Base-by-base conservation (phyloP, 768 basidiomycete genomes). In the Multifurca ochricompacta region DNA sequence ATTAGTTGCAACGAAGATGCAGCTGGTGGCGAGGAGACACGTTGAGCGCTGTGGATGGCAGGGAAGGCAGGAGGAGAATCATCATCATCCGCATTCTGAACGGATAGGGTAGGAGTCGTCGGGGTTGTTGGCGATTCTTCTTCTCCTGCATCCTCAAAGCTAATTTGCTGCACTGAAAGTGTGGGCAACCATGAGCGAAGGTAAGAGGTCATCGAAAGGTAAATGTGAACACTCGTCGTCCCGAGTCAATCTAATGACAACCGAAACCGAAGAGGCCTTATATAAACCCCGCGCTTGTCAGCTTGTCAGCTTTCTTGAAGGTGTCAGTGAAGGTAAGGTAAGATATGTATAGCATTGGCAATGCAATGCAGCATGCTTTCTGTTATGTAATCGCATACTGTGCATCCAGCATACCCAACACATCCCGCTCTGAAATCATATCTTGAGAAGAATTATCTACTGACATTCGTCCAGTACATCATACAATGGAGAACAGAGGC, bases 21-120 rank as follows among this genome's bases (percentile, higher is more conserved):
- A 1, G 40, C 31, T 8, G 59, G 45, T 14, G 54, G 41, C 6
- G 60, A 59, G 32, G 70, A 59, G 21, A 76, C 71, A 25, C 88
- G 79, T 62, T 91, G 89, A 4, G 82, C 84, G 58, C 88, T 90
- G 64, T 75, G 75, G 4, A 81, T 70, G 48, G 77, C 78, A 23
- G 89, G 89, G 65, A 91, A 91, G 1, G 82, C 79, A 10, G 89
- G 88, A 6, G 88, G 82, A 11, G 63, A 62, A 61, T 89, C 80
- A 55, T 83, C 80, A 55, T 83, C 76, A 51, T 69, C 71, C 49
- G 75, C 69, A 57, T 65, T 66, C 37, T 68, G 71, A 10, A 48
- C 66, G 64, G 13, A 65, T 71, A 10, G 70, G 71, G 46, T 66
- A 70, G 65, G 71, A 58, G 66, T 74, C 59, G 48, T 77, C 74